These are phyloP conservation scores for Drechslera avenae DNA, from an alignment of 2,329 filamentous ascomycete genomes.

Conservation along the genomic window DNA sequence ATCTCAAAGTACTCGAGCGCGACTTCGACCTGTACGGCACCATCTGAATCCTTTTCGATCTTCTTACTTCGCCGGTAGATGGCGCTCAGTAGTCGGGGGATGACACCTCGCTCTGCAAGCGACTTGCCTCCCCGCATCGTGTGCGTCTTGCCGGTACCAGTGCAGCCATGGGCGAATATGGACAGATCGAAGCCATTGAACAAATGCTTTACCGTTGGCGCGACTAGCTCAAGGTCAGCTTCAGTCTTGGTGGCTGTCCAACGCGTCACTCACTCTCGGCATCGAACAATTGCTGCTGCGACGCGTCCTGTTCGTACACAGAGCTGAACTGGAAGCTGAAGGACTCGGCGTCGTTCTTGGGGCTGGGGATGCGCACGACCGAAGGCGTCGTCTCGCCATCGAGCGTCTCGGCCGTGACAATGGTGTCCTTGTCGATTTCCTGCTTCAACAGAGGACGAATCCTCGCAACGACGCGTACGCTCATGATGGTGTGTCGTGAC, in stretches of 20 bases:
- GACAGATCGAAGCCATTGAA: constrained; percentile 78
- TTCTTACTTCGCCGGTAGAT: constrained; percentile 87
- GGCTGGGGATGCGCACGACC: constrained; percentile 87
- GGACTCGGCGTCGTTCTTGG: constrained; percentile 87
- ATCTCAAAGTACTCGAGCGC: constrained; percentile 93
- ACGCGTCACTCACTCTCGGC: constrained; percentile 69
- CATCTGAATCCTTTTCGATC: constrained; percentile 77
- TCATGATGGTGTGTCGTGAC: constrained; percentile 40
- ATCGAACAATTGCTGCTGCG: constrained; percentile 87
- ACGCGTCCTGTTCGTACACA: constrained; percentile 80
- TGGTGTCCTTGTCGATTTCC: constrained; percentile 85
- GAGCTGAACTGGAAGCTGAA: constrained; percentile 95
- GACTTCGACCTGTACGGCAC: constrained; percentile 72
- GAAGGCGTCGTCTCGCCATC: constrained; percentile 54
- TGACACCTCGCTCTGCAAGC: constrained; percentile 83
- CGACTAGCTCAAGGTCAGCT: constrained; percentile 62
- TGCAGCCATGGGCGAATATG: constrained; percentile 91
- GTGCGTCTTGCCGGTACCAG: constrained; percentile 92
- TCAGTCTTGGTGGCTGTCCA: constrained; percentile 5
- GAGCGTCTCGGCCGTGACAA: constrained; percentile 67
- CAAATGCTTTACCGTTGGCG: constrained; percentile 86
- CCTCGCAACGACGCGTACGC: constrained; percentile 86
- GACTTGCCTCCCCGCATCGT: constrained; percentile 93
- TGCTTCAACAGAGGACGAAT: constrained; percentile 86
- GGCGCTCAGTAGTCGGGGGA: constrained; percentile 80